Base-by-base conservation (phyloP, 768 basidiomycete genomes). In the Crepidotus variabilis region DNA sequence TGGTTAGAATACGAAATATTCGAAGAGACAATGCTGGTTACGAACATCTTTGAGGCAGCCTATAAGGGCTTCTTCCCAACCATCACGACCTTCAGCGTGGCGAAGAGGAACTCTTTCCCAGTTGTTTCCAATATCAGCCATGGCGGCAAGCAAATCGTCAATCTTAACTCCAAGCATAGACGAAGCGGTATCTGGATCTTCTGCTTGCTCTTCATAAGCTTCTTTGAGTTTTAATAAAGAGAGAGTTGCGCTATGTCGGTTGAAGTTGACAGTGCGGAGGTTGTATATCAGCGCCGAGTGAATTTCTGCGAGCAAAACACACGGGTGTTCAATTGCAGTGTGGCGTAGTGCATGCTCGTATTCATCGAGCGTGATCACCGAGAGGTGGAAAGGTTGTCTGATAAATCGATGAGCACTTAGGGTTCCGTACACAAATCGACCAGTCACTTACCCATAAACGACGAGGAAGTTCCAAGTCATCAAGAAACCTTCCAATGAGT, bases 381-480 rank as follows among this genome's bases (percentile, higher is more conserved):
- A 95, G 16, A 99, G 72, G 59, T 90, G 87, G 14, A 98, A 78
- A 1, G 95, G 88, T 79, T 89, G 87, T 5, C 96, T 97, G 59
- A 5, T 7, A 28, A 47, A 14, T 43, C 32, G 53, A 57, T 36
- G 43, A 56, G 51, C 23, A 52, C 22, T n/a, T 63, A 45, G 57
- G 49, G 23, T 33, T 39, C 48, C 47, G 57, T 16, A 62, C 52
- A 57, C 28, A 47, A 20, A 43, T 46, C 39, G 9, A 21, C 5
- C 32, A n/a, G 45, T 16, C 28, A 72, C 85, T 63, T 68, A 97
- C 97, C 94, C 93, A 71, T 95, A 95, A 52, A 94, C 88, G 52
- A 92, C 88, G 54, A 98, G 71, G 70, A 96, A 96, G 71, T 92
- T 94, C 95, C 95, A 99, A 8, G 85, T 76, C 87, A 92, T 88